These are phyloP conservation scores for Eremothecium sinecaudum DNA, from an alignment of 1,139 yeast genomes.

Conservation along the genomic window DNA sequence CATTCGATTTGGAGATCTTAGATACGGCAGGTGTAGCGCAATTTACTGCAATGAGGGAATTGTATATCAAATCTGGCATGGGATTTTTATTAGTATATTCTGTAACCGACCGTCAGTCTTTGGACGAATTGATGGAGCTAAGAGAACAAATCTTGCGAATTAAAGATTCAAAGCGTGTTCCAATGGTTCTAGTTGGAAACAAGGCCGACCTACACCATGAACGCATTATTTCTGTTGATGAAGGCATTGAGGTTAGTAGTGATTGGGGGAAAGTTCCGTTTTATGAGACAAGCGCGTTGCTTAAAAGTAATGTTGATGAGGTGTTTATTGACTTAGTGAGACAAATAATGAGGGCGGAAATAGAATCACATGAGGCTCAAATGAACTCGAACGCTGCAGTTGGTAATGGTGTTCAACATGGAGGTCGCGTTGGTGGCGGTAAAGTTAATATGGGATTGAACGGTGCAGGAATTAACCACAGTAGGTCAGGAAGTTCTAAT, in stretches of 20 bases:
- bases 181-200: slow-evolving; percentile 83
- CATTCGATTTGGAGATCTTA: slow-evolving; percentile 82
- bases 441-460: no score
- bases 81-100: slow-evolving; percentile 85
- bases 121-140: slow-evolving; percentile 70
- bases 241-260: slow-evolving; percentile 73
- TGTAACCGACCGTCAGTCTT: slow-evolving; percentile 78
- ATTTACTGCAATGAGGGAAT: slow-evolving; percentile 90
- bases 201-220: slow-evolving; percentile 74
- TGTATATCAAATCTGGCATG: slow-evolving; percentile 77
- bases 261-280: slow-evolving; percentile 85
- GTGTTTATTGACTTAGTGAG: slow-evolving; percentile 86
- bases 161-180: slow-evolving; percentile 65
- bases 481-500: no score
- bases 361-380: slow-evolving; percentile 16
- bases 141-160: slow-evolving; percentile 85
- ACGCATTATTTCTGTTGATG: slow-evolving; percentile 67
- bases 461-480: no score
- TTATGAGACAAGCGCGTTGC: slow-evolving; percentile 89
- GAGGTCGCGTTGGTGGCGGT: background rate
- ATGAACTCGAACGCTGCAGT: background rate
- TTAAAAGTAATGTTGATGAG: slow-evolving; percentile 80
- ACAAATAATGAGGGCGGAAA: slow-evolving; percentile 71
- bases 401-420: background rate
- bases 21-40: slow-evolving; percentile 99